Base-by-base conservation (phyloP, 768 basidiomycete genomes). In the Termitomyces sp. region DNA sequence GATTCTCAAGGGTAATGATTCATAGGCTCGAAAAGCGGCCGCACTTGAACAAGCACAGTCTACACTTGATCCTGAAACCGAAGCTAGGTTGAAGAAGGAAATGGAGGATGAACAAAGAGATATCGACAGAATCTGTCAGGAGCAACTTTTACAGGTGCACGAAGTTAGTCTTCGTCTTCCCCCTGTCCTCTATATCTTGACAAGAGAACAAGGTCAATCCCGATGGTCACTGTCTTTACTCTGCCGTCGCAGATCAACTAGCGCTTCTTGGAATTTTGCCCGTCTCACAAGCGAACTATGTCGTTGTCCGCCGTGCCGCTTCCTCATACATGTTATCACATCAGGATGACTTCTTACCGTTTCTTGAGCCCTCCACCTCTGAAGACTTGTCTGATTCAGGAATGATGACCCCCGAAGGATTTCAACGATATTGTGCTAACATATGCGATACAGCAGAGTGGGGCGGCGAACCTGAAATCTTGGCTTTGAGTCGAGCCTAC, bases 381-480 rank as follows among this genome's bases (percentile, higher is more conserved):
- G 92, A 91, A 61, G 90, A 91, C 18, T 79, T 86, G 10, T 76
- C 76, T 20, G 81, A 84, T 42, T 72, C 81, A 26, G 93, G 91
- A 4, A 64, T 93, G 10, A 94, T 98, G 86, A 81, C 76, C 12
- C 77, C 74, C 22, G 67, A 70, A 44, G 78, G 86, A 65, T 93
- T 90, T 64, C 74, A 81, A 50, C 73, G 74, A 54, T 98, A 99
- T 68, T 97, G 94, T 68, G 71, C 74, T 56, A 77, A 80, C 12
- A 86, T 99, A 29, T 85, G 85, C 42, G 79, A 88, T 68, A 95
- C 94, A 24, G 87, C 85, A n/a, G 81, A 86, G 31, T 98, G 97
- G 97, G 97, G 97, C 49, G 96, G 97, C 36, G 94, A 98, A 74
- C 95, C 94, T 7, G 97, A 98, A 79, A 94, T 99, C 32, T 79